Base-by-base conservation (phyloP, 2,329 filamentous ascomycete species). In the Cladosporium sp. region DNA sequence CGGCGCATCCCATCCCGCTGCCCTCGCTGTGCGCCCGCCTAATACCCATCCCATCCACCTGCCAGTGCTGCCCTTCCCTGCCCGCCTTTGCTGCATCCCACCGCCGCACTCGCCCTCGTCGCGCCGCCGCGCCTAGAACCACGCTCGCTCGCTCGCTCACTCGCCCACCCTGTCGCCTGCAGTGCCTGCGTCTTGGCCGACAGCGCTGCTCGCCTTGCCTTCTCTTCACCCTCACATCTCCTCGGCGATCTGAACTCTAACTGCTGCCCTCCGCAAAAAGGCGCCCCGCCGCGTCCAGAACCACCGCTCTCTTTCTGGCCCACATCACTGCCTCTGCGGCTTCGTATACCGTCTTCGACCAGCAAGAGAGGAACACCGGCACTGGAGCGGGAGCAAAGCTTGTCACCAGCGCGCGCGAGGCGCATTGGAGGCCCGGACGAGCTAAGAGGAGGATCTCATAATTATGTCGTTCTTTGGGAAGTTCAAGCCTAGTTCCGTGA, bases 391-490 rank as follows among this genome's bases (percentile, higher is more conserved):
- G 22, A 33, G 14, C 35, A 49, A 40, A 40, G 37, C 48, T 35
- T 43, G 48, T 37, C 40, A 50, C 48, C 13, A 50, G 46, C 48
- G 48, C 48, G 40, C 40, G 40, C 40, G 48, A 33, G 48, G 44
- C 48, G 48, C 48, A 50, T 50, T 50, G 48, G 48, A 18, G 48
- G 32, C 42, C 31, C 34, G 48, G 48, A 32, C 11, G 40, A 19
- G 28, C 19, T 38, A 37, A 48, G 34, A 48, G 48, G 40, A 43
- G 48, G 48, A 50, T 28, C 22, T 7, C 22, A 28, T 14, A 37
- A 37, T 18, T 18, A 79, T 79, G 77, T 72, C 73, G 61, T 78
- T 80, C 73, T 78, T 79, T 66, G 72, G 74, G 56, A 74, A 76
- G 62, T 72, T 79, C 64, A 78, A 78, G 65, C 69, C 71, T 53